Percentiles rank a stretch among this genome's conserved stretches.
These are phyloP conservation scores for Penicillium brevicompactum DNA, from an alignment of 2,329 filamentous ascomycete species.

Conservation along the genomic window DNA sequence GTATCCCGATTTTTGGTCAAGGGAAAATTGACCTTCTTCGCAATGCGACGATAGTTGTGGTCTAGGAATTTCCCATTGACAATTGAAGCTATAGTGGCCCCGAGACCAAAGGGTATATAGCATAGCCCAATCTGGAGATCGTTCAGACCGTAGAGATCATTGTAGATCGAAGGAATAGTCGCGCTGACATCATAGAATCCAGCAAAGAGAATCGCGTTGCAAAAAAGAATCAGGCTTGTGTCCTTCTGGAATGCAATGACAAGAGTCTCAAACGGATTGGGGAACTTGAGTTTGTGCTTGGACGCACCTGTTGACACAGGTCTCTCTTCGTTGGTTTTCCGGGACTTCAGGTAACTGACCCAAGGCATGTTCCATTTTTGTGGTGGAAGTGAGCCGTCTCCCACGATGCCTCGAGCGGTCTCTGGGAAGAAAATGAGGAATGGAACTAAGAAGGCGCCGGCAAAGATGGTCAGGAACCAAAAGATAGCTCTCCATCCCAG, in stretches of 20 bases:
- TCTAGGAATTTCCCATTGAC: slow-evolving; percentile 46
- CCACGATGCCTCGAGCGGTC: slow-evolving; percentile 41
- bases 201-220: slow-evolving; percentile 42
- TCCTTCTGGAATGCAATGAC: slow-evolving; percentile 38
- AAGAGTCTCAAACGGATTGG: slow-evolving; percentile 44
- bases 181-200: slow-evolving; percentile 48
- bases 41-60: slow-evolving; percentile 45
- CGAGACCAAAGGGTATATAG: slow-evolving; percentile 47
- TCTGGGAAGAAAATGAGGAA: slow-evolving; percentile 42
- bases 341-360: slow-evolving; percentile 29
- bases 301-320: slow-evolving; percentile 2
- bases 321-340: slow-evolving; percentile 20
- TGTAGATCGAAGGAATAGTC: slow-evolving; percentile 40
- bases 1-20: slow-evolving; percentile 36
- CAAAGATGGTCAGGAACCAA: slow-evolving; percentile 54
- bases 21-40: slow-evolving; percentile 32
- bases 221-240: slow-evolving; percentile 39
- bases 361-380: slow-evolving; percentile 42
- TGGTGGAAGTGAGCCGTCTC: slow-evolving; percentile 40
- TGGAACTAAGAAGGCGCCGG: slow-evolving; percentile 39
- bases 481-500: slow-evolving; percentile 46
- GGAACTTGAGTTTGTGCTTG: slow-evolving; percentile 31
- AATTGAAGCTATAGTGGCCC: slow-evolving; percentile 42
- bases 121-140: slow-evolving; percentile 46
- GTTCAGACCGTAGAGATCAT: slow-evolving; percentile 40